phyloP scores from a whole-genome alignment of 2,329 filamentous ascomycete genomes.

The Scorias spongiosa region DNA sequence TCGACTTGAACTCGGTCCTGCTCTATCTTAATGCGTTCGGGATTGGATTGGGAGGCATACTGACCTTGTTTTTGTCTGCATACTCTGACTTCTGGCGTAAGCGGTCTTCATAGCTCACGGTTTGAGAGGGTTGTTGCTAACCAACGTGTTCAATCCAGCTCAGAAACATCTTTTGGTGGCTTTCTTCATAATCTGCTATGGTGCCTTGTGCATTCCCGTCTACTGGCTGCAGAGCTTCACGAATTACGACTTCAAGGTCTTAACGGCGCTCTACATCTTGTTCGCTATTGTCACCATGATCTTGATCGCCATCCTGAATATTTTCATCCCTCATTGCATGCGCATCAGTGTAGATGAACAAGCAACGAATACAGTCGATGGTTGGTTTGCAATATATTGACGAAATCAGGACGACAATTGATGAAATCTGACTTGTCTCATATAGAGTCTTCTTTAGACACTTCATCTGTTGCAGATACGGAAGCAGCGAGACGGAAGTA shows the following conservation, averaged over 20 bases:
- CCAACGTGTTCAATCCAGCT: background rate
- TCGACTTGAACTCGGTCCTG: constrained; percentile 5
- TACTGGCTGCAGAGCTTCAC: constrained; percentile 4
- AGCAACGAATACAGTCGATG: background rate
- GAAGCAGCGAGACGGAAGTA: constrained; percentile 3
- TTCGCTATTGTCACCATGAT: constrained; percentile 4
- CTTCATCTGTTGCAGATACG: background rate
- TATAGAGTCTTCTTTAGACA: no score
- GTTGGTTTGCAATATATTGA: background rate
- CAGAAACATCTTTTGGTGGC: constrained; percentile 3
- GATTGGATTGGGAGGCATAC: constrained; percentile 2
- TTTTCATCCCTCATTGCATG: constrained; percentile 5
- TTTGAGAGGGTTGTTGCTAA: background rate
- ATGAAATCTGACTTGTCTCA: no score
- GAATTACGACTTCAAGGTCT: constrained; percentile 2
- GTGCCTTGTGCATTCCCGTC: constrained; percentile 2
- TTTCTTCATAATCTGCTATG: constrained; percentile 3
- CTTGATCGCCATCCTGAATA: constrained; percentile 4
- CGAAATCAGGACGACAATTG: no score
- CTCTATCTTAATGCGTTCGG: constrained; percentile 5
- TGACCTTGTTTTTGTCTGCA: constrained; percentile 4
- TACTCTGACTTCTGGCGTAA: constrained; percentile 6
- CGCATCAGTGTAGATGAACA: background rate
- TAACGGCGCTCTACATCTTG: constrained; percentile 3
- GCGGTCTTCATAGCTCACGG: background rate